Evolutionary conservation across 345 rosid species (phyloP).

Genomic region (Garcia nutans): DNA sequence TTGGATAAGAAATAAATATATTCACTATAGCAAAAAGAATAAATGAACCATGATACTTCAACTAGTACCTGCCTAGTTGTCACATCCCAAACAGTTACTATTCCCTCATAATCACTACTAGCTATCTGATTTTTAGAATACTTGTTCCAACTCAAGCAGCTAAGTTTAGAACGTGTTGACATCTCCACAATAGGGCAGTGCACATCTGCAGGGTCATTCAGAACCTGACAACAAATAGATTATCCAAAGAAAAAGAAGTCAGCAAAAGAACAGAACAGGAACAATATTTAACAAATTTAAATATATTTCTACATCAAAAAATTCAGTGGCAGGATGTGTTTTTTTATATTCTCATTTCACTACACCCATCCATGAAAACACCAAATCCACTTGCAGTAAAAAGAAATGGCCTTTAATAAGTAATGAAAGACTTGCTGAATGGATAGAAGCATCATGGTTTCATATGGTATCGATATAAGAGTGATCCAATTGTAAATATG

Average conservation of each 20-base stretch:
- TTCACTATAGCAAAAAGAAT: no score
- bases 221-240: slow-evolving; percentile 57
- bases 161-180: slow-evolving; percentile 93
- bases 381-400: slow-evolving; percentile 1
- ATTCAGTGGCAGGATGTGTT: neutral
- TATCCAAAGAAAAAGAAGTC: neutral
- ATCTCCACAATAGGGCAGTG: slow-evolving; percentile 94
- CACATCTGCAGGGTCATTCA: slow-evolving; percentile 66
- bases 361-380: neutral
- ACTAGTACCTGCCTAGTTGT: slow-evolving; percentile 74
- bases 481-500: neutral
- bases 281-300: neutral
- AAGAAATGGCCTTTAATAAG: neutral
- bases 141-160: slow-evolving; percentile 99
- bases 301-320: neutral
- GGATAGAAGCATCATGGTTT: neutral
- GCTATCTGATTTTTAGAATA: slow-evolving; percentile 87
- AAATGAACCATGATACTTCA: neutral
- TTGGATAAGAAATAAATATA: neutral
- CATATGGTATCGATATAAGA: neutral
- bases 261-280: neutral
- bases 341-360: neutral
- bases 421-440: neutral
- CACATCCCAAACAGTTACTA: slow-evolving; percentile 98
- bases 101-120: slow-evolving; percentile 98